Percentiles rank a stretch among this genome's conserved stretches.
These are phyloP conservation scores for Sphenostylis stenocarpa DNA, from an alignment of 306 rosid species.

Conservation along the genomic window DNA sequence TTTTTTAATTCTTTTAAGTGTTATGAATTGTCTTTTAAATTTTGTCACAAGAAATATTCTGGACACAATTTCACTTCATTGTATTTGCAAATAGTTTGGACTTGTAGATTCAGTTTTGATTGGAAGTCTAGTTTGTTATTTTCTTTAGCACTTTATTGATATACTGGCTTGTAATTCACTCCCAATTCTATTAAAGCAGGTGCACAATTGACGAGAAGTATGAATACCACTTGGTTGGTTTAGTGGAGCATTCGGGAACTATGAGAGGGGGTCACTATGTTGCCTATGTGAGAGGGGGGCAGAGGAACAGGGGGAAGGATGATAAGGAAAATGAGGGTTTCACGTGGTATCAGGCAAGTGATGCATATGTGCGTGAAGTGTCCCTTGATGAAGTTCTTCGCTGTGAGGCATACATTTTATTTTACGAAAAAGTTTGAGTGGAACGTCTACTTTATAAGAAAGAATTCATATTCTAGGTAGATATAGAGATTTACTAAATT, in stretches of 20 bases:
- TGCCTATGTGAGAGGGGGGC: conserved; percentile 81
- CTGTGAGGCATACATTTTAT: conserved; percentile 85
- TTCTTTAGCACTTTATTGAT: conserved; percentile 2
- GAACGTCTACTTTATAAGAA: conserved; percentile 25
- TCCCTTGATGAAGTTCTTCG: conserved; percentile 73
- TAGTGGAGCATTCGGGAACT: conserved; percentile 82
- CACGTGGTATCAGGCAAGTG: conserved; percentile 87
- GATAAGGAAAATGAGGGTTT: conserved; percentile 43
- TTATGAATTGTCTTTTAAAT: not conserved
- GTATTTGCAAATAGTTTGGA: not conserved
- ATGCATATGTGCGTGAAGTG: conserved; percentile 62
- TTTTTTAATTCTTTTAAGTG: no score
- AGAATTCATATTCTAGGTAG: conserved; percentile 26
- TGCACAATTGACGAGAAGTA: conserved; percentile 50
- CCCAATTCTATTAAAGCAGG: conserved; percentile 42
- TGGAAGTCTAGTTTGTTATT: not conserved
- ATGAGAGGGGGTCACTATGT: conserved; percentile 96
- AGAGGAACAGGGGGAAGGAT: conserved; percentile 50
- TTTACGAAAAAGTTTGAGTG: conserved; percentile 65
- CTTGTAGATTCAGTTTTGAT: conserved; percentile 1
- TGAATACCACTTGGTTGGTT: conserved; percentile 69
- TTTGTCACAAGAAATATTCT: conserved; percentile 1
- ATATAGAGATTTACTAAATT: conserved; percentile 31
- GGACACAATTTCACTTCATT: not conserved
- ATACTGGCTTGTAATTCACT: conserved; percentile 20